These are phyloP conservation scores for Russula brevipes DNA, from an alignment of 768 basidiomycete species.

Conservation along the genomic window DNA sequence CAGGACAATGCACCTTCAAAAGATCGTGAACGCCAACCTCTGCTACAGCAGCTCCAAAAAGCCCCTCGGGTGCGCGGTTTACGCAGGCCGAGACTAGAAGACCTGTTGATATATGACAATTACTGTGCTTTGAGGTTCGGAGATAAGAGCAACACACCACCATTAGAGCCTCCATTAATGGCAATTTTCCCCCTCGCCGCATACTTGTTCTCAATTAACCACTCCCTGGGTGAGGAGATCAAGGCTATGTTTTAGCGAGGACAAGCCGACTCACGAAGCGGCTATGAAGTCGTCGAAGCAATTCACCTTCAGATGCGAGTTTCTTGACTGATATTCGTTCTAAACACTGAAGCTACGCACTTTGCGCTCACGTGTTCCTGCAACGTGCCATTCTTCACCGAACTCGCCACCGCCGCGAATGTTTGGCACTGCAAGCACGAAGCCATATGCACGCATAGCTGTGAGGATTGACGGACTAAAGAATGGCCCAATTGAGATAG, in stretches of 20 bases:
- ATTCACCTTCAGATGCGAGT: conserved; percentile 44
- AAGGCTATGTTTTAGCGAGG: not conserved
- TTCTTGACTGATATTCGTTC: too few relatives aligned
- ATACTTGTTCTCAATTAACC: conserved; percentile 67
- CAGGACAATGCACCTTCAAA: conserved; percentile 49
- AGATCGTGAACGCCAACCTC: conserved; percentile 81
- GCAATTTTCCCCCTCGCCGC: conserved; percentile 64
- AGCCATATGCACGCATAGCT: conserved; percentile 66
- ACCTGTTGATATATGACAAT: conserved; percentile 37
- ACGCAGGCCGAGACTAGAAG: conserved; percentile 81
- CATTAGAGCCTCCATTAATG: conserved; percentile 79
- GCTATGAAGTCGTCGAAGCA: conserved; percentile 81
- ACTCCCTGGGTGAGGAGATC: conserved; percentile 42
- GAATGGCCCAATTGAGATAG: conserved; percentile 61
- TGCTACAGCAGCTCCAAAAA: conserved; percentile 72
- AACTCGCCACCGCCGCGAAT: conserved; percentile 65
- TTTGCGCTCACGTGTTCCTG: conserved; percentile 66
- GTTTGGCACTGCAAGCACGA: conserved; percentile 51
- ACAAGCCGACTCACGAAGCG: conserved; percentile 51
- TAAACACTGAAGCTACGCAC: conserved; percentile 32
- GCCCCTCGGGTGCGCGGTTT: conserved; percentile 69
- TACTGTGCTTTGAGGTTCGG: not conserved
- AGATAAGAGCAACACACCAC: conserved; percentile 43
- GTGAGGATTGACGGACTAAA: conserved; percentile 70
- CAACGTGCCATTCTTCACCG: conserved; percentile 80